Evolutionary conservation across 2,329 filamentous ascomycete species (phyloP), one percentile per base, ranked within the genome.

Genomic region (Amesomyces nigricolor): DNA sequence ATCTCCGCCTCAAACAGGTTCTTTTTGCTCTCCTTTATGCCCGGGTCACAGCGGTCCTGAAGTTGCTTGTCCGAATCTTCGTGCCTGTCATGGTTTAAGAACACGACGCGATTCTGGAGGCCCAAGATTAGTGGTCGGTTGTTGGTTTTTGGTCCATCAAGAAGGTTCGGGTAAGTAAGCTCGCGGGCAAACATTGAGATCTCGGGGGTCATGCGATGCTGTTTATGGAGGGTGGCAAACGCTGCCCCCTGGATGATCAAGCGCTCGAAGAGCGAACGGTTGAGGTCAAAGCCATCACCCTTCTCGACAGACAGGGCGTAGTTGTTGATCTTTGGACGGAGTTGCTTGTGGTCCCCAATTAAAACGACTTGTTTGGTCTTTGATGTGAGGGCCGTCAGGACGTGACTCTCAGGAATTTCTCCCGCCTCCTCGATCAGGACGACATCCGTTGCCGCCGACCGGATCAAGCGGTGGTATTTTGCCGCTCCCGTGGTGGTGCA

Each of bases 401-500:
- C 71, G 57, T 88, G 84, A 0, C 80, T 74, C 64, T 89, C 86
- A 16, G 88, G 71, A 0, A 88, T 81, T 60, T 89, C 85, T 0
- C 80, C 86, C 1, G 85, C 85, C 62, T 89, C 85, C 64, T 89
- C 85, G 16, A 88, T 79, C 0, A 91, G 64, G 1, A 89, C 68
- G 2, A 88, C 72, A 1, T 82, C 81, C 0, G 85, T 83, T 0
- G 70, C 67, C 0, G 78, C 79, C 0, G 75, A 71, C 4, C 75
- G 75, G 8, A 90, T 75, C 1, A 79, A 71, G 0, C 76, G 68
- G 0, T 74, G 69, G 49, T 86, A 78, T 68, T 76, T 89, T 0
- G 87, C 84, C 0, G 86, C 86, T 0, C 74, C 85, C 0, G 83
- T 90, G 0, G 87, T 90, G 0, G 87, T 91, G 59, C 84, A 88